Base-by-base conservation (phyloP, 352 stramenopile genomes). In the Globisporangium yorkense region DNA sequence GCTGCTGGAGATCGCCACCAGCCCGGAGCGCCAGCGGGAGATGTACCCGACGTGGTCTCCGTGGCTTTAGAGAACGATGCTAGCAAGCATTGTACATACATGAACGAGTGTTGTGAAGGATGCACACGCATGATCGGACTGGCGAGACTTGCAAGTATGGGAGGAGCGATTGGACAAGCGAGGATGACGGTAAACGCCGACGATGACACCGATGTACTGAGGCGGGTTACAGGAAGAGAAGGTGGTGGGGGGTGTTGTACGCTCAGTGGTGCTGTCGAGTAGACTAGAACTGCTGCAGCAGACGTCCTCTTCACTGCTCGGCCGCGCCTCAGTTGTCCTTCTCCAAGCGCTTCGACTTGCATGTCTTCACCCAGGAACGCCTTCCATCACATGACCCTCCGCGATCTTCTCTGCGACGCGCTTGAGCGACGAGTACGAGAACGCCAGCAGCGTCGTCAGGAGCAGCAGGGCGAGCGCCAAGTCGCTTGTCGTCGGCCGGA, bases 1-100 rank as follows among this genome's bases (percentile, higher is more conserved):
- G 57, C 68, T 96, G 59, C 59, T 96, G 3, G 81, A 91, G 56
- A 87, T 93, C 63, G 83, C 87, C 8, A 93, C 82, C 27, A 94
- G 74, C 45, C 70, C 79, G 8, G 85, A 96, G 55, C 75, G 75
- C 5, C 84, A 94, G 62, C 79, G 71, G 16, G 81, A 94, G 59
- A 94, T 96, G 77, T 89, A 91, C 54, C 84, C 87, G 27, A 94
- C 87, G 37, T 96, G 87, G 87, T 90, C 71, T 27, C 87, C 87
- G 1, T 96, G 87, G 87, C 64, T 96, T 18, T 96, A 90, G 64
- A 45, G 35, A 24, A 2, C 20, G n/a, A 13, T 20, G 37, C 31
- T 13, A 13, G 8, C 18, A 29, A 21, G 41, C 41, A 50, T 39
- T 43, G 46, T 54, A 55, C 43, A 9, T 40, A 40, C 5, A 18